phyloP scores from a whole-genome alignment of 176 grass and related monocot genomes.

The Melocanna baccifera region DNA sequence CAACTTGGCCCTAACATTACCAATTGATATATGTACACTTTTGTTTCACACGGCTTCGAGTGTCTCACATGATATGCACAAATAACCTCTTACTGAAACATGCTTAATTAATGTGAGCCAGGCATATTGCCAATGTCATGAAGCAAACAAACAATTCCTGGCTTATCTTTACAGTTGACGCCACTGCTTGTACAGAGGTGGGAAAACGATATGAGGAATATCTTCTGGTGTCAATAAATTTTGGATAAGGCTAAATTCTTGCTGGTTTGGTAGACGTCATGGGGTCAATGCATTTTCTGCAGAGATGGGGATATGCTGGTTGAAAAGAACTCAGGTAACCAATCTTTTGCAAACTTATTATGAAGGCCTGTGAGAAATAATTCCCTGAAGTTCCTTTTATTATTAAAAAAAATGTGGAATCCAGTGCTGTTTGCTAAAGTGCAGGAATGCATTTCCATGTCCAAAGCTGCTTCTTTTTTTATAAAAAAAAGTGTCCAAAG shows the following conservation, averaged over 20 bases:
- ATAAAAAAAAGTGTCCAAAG: neutral
- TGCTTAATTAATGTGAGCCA: neutral
- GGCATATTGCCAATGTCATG: too few relatives aligned
- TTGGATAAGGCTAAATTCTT: conserved; percentile 2
- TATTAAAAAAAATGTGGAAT: neutral
- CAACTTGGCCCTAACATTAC: neutral
- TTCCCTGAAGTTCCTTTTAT: neutral
- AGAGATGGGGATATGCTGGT: neutral
- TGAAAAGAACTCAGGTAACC: neutral
- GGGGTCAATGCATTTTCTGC: neutral
- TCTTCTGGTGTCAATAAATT: neutral
- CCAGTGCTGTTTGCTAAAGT: neutral
- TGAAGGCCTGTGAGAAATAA: neutral
- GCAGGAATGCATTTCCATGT: neutral
- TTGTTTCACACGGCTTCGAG: neutral
- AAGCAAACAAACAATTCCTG: too few relatives aligned
- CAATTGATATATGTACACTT: neutral
- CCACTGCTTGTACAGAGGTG: neutral
- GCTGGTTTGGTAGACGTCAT: neutral
- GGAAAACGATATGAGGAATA: neutral
- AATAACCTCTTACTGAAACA: neutral
- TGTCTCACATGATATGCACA: neutral
- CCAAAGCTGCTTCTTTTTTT: neutral
- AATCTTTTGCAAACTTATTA: neutral
- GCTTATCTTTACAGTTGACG: neutral